These are phyloP conservation scores for Sporothrix dimorphospora DNA, from an alignment of 2,329 filamentous ascomycete species.

Conservation along the genomic window DNA sequence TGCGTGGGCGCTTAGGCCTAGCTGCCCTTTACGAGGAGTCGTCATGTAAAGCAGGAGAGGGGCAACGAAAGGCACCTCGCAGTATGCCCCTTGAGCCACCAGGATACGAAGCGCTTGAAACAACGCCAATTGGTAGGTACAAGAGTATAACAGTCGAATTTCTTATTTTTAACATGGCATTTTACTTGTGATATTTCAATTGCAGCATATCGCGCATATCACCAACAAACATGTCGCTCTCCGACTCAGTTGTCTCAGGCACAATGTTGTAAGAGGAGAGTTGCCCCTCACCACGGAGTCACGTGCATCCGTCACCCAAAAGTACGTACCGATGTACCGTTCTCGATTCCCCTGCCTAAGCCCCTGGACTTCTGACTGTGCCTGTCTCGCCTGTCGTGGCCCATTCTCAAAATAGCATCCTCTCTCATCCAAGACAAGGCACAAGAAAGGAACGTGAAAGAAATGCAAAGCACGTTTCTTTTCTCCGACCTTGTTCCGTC, in stretches of 20 bases:
- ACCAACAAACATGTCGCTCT: background rate
- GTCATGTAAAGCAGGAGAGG: background rate
- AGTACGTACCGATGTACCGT: background rate
- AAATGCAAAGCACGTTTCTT: background rate
- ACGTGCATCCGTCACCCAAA: background rate
- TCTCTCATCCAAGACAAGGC: background rate
- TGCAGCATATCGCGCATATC: no score
- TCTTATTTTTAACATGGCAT: no score
- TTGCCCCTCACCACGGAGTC: background rate
- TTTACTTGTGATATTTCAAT: no score
- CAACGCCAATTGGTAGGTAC: no score
- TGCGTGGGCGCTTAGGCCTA: background rate
- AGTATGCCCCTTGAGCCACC: no score
- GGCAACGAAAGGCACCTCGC: background rate
- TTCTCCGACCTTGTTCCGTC: background rate
- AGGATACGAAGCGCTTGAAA: no score
- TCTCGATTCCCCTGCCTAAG: background rate
- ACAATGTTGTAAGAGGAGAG: background rate
- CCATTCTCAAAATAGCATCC: background rate
- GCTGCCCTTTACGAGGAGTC: background rate
- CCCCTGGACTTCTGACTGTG: background rate
- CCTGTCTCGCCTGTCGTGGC: background rate
- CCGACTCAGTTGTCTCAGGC: no score
- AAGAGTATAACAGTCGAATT: no score
- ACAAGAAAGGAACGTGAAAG: background rate